A percentile compares a stretch with the other conserved stretches of the same genome.
These are phyloP conservation scores for Excoecaria agallocha DNA, from an alignment of 345 rosid species.

Conservation along the genomic window DNA sequence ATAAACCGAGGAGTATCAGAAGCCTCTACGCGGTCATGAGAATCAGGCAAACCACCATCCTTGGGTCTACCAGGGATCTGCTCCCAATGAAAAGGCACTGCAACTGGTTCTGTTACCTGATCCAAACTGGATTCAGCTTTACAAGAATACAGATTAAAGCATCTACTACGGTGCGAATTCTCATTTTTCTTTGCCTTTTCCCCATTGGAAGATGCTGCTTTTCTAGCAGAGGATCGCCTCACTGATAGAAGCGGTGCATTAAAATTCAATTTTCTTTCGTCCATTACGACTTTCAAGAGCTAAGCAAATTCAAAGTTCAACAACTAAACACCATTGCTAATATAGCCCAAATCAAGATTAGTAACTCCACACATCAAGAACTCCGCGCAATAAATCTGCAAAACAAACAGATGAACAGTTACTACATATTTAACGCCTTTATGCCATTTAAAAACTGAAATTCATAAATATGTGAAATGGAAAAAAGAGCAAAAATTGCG, in stretches of 20 bases:
- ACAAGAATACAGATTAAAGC: conserved; percentile 26
- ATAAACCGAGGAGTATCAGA: conserved; percentile 37
- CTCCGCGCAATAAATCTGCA: conserved; percentile 5
- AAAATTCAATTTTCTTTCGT: conserved; percentile 70
- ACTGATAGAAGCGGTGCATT: conserved; percentile 76
- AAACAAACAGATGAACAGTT: neutral
- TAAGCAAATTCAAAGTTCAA: conserved; percentile 14
- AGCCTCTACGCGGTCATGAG: conserved; percentile 18
- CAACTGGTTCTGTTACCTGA: conserved; percentile 65
- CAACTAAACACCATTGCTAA: neutral
- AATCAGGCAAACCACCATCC: conserved; percentile 18
- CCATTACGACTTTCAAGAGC: conserved; percentile 39
- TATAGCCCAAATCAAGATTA: neutral
- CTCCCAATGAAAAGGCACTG: conserved; percentile 92
- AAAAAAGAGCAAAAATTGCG: neutral
- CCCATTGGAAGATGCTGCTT: conserved; percentile 30
- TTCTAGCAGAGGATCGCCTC: conserved; percentile 49
- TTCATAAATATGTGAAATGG: neutral
- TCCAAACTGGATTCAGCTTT: conserved; percentile 41
- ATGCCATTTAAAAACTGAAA: neutral
- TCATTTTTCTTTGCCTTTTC: conserved; percentile 28
- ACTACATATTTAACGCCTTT: neutral
- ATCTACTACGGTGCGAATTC: conserved; percentile 26
- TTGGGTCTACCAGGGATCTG: conserved; percentile 73
- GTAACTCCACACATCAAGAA: neutral